phyloP scores from a whole-genome alignment of 2,329 filamentous ascomycete genomes.

The Beauveria sp. region DNA sequence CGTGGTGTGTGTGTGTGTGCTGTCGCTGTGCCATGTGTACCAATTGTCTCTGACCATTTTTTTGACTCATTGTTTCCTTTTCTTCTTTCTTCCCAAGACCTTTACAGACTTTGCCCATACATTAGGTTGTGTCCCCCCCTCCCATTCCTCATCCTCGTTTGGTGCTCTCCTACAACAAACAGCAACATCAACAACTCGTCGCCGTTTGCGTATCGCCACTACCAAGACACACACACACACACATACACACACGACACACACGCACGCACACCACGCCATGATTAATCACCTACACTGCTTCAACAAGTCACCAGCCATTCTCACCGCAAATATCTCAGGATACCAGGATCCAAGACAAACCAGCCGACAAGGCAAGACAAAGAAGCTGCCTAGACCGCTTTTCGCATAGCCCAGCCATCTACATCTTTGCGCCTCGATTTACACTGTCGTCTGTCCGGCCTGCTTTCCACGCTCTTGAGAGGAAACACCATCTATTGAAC shows the following conservation, averaged over 20 bases:
- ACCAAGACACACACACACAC: background rate
- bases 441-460: background rate
- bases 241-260: background rate
- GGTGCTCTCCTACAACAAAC: background rate
- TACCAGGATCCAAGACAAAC: background rate
- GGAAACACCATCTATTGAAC: no score
- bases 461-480: background rate
- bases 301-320: background rate
- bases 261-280: background rate
- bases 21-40: background rate
- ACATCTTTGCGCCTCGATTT: background rate
- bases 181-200: background rate
- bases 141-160: background rate
- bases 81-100: background rate
- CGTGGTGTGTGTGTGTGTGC: background rate
- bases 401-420: background rate
- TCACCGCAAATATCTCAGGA: background rate
- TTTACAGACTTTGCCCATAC: background rate
- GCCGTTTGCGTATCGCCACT: background rate
- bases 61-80: background rate
- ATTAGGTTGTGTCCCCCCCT: background rate
- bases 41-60: background rate
- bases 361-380: background rate
- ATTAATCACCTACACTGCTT: background rate
- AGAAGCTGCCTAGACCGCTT: background rate